Conservation (phyloP, 2,329 filamentous ascomycete species). For the Eurotiales sp. region DNA sequence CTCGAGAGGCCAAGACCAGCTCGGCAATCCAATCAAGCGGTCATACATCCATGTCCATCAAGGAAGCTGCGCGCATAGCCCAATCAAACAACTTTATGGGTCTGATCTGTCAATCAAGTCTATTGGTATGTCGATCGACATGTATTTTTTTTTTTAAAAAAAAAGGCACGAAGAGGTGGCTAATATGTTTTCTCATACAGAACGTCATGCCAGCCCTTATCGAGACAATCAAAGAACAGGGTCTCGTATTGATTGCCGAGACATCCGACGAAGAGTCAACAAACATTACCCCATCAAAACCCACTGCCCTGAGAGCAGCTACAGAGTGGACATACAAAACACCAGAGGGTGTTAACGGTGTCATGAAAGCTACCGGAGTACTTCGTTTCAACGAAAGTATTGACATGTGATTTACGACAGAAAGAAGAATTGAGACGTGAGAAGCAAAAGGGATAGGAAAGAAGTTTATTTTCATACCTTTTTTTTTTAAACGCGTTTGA, state of each 20-base stretch:
- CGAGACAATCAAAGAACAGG: slow-evolving; percentile 90
- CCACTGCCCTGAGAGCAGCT: slow-evolving; percentile 29
- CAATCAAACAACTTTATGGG: slow-evolving; percentile 99
- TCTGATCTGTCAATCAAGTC: slow-evolving; percentile 78
- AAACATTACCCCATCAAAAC: slow-evolving; percentile 18
- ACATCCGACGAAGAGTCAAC: slow-evolving; percentile 58
- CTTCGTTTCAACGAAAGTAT: slow-evolving; percentile 91
- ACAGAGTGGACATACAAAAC: slow-evolving; percentile 48
- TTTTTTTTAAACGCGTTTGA: not conserved
- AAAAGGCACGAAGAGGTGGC: slow-evolving; percentile 4
- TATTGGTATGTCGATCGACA: slow-evolving; percentile 57
- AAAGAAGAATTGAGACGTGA: no score
- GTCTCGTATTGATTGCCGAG: slow-evolving; percentile 86
- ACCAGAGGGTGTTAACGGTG: slow-evolving; percentile 80
- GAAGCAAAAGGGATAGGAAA: not conserved
- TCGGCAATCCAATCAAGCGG: slow-evolving; percentile 58
- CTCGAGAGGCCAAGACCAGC: slow-evolving; percentile 33
- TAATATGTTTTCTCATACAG: slow-evolving; percentile 44
- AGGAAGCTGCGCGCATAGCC: slow-evolving; percentile 88
- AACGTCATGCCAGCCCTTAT: slow-evolving; percentile 90
- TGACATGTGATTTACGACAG: slow-evolving; percentile 52
- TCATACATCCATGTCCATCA: slow-evolving; percentile 76
- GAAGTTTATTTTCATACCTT: not conserved
- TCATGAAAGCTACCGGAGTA: slow-evolving; percentile 80
- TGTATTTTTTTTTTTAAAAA: slow-evolving; percentile 35